Conservation (phyloP, 495 filamentous ascomycete species). For the Neurospora pannonica region DNA sequence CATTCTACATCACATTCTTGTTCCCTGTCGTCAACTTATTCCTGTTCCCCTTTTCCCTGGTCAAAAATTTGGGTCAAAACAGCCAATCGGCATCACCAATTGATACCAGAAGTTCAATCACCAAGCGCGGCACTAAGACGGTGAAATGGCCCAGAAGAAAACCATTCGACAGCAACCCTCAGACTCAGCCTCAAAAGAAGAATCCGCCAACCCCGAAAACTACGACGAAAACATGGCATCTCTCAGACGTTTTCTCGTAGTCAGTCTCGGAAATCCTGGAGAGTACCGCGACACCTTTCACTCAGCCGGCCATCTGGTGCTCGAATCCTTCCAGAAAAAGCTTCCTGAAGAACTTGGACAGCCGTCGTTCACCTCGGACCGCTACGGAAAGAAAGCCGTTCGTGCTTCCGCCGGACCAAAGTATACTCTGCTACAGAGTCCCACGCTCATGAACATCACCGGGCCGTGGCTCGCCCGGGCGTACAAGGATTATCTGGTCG, state of each 20-base stretch:
- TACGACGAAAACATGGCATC: not conserved
- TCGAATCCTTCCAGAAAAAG: slow-evolving; percentile 40
- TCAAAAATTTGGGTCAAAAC: not conserved
- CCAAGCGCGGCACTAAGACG: not conserved
- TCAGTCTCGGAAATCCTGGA: slow-evolving; percentile 38
- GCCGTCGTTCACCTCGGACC: slow-evolving; percentile 35
- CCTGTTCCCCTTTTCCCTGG: no score
- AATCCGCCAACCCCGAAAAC: not conserved
- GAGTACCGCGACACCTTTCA: slow-evolving; percentile 65
- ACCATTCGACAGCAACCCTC: not conserved
- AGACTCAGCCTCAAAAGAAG: not conserved
- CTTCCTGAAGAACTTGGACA: slow-evolving; percentile 26
- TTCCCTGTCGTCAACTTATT: no score
- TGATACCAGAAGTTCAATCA: not conserved
- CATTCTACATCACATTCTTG: no score
- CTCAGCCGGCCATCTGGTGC: slow-evolving; percentile 66
- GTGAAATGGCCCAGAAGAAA: not conserved
- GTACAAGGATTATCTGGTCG: slow-evolving; percentile 30
- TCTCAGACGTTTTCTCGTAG: slow-evolving; percentile 34
- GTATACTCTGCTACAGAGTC: slow-evolving; percentile 60
- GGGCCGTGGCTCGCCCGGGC: slow-evolving; percentile 45
- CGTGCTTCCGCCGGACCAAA: slow-evolving; percentile 31
- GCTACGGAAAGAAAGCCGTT: slow-evolving; percentile 30
- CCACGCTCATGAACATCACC: slow-evolving; percentile 66
- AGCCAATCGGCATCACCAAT: not conserved